Percentiles rank a stretch among this genome's conserved stretches.
These are phyloP conservation scores for Articulospora tetracladia DNA, from an alignment of 495 filamentous ascomycete species.

Conservation along the genomic window DNA sequence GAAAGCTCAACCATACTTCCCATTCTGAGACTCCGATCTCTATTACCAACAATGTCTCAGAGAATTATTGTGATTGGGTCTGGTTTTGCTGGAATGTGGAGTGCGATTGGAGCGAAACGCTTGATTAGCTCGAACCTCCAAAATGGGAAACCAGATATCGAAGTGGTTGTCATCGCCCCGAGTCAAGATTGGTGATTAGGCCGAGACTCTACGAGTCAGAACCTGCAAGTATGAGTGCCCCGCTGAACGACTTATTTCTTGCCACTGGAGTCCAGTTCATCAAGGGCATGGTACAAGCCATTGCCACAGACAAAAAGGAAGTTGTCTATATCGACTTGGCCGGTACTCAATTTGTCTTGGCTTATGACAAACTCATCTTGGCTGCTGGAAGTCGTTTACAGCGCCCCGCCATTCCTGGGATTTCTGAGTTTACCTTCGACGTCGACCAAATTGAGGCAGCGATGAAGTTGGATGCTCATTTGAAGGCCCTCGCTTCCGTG, in stretches of 20 bases:
- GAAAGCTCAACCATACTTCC: not conserved
- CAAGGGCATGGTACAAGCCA: not conserved
- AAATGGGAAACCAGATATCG: not conserved
- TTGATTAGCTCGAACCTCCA: not conserved
- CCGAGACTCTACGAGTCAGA: not conserved
- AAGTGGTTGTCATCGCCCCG: slow-evolving; percentile 2
- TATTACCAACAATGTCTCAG: not conserved
- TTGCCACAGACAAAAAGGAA: not conserved
- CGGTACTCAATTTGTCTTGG: not conserved
- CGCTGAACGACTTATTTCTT: not conserved
- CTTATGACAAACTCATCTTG: slow-evolving; percentile 1
- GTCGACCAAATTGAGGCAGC: slow-evolving; percentile 1
- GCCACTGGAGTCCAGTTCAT: not conserved
- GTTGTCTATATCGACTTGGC: not conserved
- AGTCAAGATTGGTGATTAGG: not conserved
- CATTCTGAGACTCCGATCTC: not conserved
- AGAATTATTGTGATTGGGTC: not conserved
- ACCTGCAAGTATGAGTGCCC: slow-evolving; percentile 1
- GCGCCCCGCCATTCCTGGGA: not conserved
- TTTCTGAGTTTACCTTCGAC: not conserved
- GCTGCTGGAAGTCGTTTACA: not conserved
- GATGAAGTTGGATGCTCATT: not conserved
- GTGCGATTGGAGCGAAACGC: not conserved
- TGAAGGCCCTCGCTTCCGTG: slow-evolving; percentile 12
- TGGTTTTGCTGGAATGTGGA: not conserved